Evolutionary conservation across 202 grass and related monocot species (phyloP).

Genomic region (Brachypodium distachyon): DNA sequence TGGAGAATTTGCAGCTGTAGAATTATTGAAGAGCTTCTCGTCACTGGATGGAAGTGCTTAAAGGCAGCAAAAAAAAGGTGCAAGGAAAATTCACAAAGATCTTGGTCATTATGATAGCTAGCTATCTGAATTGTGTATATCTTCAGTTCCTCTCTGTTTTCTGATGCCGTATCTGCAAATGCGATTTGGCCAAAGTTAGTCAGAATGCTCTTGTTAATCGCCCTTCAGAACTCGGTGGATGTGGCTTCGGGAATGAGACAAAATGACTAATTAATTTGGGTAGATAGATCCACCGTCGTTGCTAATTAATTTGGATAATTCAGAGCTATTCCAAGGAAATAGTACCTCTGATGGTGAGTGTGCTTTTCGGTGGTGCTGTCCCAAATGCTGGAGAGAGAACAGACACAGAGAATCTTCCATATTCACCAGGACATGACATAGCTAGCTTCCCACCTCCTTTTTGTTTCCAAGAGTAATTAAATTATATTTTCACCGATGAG

Average conservation of each 20-base stretch:
- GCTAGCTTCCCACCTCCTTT: neutral
- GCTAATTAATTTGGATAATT: slow-evolving; percentile 22
- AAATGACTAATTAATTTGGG: neutral
- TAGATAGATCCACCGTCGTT: neutral
- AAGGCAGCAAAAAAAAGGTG: neutral
- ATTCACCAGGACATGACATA: slow-evolving; percentile 23
- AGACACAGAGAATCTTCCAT: slow-evolving; percentile 37
- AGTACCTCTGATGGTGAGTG: slow-evolving; percentile 18
- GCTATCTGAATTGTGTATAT: neutral
- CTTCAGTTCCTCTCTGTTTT: neutral
- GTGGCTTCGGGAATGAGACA: neutral
- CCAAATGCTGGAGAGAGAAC: slow-evolving; percentile 9
- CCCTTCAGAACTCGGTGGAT: neutral
- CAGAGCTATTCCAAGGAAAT: slow-evolving; percentile 15
- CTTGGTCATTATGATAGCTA: slow-evolving; percentile 23
- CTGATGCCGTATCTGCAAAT: neutral
- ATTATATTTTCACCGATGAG: neutral
- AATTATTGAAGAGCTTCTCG: slow-evolving; percentile 14
- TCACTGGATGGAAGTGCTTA: slow-evolving; percentile 12
- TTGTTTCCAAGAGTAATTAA: neutral
- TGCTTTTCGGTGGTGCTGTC: slow-evolving; percentile 22
- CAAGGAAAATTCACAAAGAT: slow-evolving; percentile 25
- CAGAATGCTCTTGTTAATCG: neutral
- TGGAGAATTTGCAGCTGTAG: slow-evolving; percentile 27
- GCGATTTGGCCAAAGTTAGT: neutral